Conservation (phyloP, 768 basidiomycete genomes). For the Auricularia cornea region DNA sequence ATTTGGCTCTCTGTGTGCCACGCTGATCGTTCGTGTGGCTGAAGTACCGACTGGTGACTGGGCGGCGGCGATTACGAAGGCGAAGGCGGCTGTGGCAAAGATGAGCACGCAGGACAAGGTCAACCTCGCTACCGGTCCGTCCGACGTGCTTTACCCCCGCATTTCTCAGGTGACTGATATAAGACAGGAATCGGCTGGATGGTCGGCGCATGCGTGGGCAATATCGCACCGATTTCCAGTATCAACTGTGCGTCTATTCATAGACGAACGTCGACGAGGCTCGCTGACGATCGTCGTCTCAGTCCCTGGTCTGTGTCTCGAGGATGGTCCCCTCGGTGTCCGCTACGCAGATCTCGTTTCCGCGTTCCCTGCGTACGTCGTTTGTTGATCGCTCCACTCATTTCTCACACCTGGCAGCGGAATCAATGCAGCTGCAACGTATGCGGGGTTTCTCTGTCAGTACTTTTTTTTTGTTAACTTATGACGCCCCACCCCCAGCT, state of each 20-base stretch:
- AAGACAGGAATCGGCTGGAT: constrained; percentile 7
- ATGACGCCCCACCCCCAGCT: constrained; percentile 12
- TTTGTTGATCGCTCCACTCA: neutral
- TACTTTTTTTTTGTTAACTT: too few relatives aligned
- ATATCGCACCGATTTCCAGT: constrained; percentile 37
- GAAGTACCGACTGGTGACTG: constrained; percentile 34
- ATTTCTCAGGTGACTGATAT: neutral
- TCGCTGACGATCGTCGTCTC: neutral
- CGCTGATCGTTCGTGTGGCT: constrained; percentile 15
- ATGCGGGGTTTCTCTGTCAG: too few relatives aligned
- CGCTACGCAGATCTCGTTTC: constrained; percentile 39
- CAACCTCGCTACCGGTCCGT: constrained; percentile 39
- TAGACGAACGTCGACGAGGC: neutral
- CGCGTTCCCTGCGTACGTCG: constrained; percentile 40
- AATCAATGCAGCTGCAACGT: constrained; percentile 43
- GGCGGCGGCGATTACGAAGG: constrained; percentile 47
- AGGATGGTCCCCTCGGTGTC: constrained; percentile 46
- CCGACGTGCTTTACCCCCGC: neutral
- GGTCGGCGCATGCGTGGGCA: constrained; percentile 36
- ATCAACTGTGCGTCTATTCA: constrained; percentile 23
- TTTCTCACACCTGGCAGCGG: constrained; percentile 20
- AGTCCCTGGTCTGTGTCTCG: constrained; percentile 41
- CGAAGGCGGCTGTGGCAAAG: constrained; percentile 39
- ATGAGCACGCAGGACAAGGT: constrained; percentile 50
- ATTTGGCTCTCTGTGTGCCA: constrained; percentile 7